Percentiles rank a stretch among this genome's conserved stretches.
phyloP scores from a whole-genome alignment of 805 yeast species.

The Candida piceae region DNA sequence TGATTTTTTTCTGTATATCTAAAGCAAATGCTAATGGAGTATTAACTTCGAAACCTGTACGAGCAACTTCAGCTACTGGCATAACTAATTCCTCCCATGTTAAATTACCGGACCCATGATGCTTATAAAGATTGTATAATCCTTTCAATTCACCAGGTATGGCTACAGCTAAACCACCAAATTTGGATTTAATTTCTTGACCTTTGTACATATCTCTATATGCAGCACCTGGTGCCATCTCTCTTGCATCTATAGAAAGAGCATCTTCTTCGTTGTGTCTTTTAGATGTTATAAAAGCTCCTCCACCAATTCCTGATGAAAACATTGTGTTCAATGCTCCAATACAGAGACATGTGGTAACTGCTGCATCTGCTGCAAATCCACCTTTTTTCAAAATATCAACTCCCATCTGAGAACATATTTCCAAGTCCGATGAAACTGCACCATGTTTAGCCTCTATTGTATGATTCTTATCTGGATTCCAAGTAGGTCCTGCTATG shows the following conservation, averaged over 20 bases:
- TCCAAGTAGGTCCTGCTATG: slow-evolving; percentile 35
- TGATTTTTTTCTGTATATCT: slow-evolving; percentile 29
- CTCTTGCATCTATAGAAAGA: slow-evolving; percentile 77
- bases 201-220: slow-evolving; percentile 57
- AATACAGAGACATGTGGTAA: slow-evolving; percentile 82
- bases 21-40: slow-evolving; percentile 41
- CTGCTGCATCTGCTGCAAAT: slow-evolving; percentile 90
- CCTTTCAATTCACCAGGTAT: slow-evolving; percentile 93
- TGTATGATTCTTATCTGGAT: slow-evolving; percentile 36
- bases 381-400: slow-evolving; percentile 54
- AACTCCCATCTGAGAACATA: slow-evolving; percentile 61
- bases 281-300: slow-evolving; percentile 62
- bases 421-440: slow-evolving; percentile 61
- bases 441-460: slow-evolving; percentile 47
- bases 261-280: slow-evolving; percentile 39
- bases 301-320: slow-evolving; percentile 95
- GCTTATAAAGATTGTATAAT: slow-evolving; percentile 50
- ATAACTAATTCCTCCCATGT: slow-evolving; percentile 67
- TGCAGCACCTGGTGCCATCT: slow-evolving; percentile 70
- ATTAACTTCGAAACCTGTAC: slow-evolving; percentile 57
- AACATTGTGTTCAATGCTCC: slow-evolving; percentile 79
- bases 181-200: slow-evolving; percentile 45
- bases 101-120: slow-evolving; percentile 67
- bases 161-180: slow-evolving; percentile 86
- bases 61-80: slow-evolving; percentile 68